Conservation (phyloP, 2,329 filamentous ascomycete genomes). For the Calycina herbarum region DNA sequence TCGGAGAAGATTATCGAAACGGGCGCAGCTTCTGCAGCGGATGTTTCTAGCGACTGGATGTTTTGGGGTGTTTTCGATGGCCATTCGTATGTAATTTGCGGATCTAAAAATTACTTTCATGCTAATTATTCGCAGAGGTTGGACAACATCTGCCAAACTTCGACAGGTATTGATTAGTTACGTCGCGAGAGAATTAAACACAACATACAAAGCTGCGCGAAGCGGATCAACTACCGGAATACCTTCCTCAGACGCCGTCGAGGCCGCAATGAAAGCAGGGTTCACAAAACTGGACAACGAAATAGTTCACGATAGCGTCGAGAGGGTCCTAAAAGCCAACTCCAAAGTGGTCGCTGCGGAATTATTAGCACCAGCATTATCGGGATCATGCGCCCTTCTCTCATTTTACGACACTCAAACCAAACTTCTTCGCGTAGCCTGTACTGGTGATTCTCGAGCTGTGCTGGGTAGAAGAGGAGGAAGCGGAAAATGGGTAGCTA, state of each 20-base stretch:
- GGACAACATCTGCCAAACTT: constrained; percentile 96
- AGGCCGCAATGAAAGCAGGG: constrained; percentile 87
- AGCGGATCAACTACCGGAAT: constrained; percentile 54
- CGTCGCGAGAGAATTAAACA: constrained; percentile 89
- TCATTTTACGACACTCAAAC: constrained; percentile 92
- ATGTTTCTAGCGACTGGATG: constrained; percentile 86
- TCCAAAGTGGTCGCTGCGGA: constrained; percentile 91
- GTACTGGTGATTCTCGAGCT: constrained; percentile 93
- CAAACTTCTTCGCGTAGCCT: constrained; percentile 88
- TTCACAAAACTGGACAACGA: constrained; percentile 89
- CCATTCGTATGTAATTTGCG: constrained; percentile 68
- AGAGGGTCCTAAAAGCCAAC: constrained; percentile 85
- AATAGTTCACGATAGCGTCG: constrained; percentile 89
- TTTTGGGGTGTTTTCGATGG: constrained; percentile 99
- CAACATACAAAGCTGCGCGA: constrained; percentile 78
- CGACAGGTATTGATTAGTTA: constrained; percentile 89
- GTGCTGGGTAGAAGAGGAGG: constrained; percentile 78
- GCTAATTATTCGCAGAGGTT: constrained; percentile 62
- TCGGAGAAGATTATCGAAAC: constrained; percentile 94
- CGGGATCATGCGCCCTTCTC: constrained; percentile 93
- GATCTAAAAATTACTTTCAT: background rate
- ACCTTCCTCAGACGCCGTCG: constrained; percentile 78
- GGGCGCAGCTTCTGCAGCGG: constrained; percentile 46
- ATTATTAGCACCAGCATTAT: constrained; percentile 86
- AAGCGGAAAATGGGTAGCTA: constrained; percentile 91